These are phyloP conservation scores for Lichenothelia convexa DNA, from an alignment of 495 filamentous ascomycete species.

Conservation along the genomic window DNA sequence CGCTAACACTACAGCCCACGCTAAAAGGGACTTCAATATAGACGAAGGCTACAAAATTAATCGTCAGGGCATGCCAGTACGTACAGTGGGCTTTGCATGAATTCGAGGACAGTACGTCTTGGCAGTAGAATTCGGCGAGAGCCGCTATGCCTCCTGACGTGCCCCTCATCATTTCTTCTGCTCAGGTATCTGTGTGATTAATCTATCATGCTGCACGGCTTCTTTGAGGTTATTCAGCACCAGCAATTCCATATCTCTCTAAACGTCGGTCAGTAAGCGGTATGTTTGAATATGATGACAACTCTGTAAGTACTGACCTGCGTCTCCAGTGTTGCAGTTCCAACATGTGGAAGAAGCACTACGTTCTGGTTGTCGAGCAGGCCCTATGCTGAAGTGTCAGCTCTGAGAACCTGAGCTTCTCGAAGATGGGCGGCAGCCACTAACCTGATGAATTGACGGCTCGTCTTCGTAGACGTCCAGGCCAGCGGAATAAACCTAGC, in stretches of 20 bases:
- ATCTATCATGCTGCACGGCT: slow-evolving; percentile 11
- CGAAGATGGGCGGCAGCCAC: too few species aligned
- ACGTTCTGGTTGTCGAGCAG: slow-evolving; percentile 16
- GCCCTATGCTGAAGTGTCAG: too few species aligned
- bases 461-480: slow-evolving; percentile 25
- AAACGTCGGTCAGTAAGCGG: background rate
- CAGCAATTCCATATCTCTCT: slow-evolving; percentile 20
- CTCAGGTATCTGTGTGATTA: slow-evolving; percentile 20
- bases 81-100: too few species aligned
- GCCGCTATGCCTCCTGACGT: too few species aligned
- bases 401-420: slow-evolving; percentile 41
- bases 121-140: too few species aligned
- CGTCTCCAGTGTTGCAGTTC: slow-evolving; percentile 20
- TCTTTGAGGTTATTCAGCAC: slow-evolving; percentile 19
- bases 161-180: background rate
- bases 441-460: slow-evolving; percentile 10
- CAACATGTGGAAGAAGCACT: slow-evolving; percentile 21
- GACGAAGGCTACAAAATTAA: too few species aligned
- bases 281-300: too few species aligned
- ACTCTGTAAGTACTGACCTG: slow-evolving; percentile 10
- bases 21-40: too few species aligned
- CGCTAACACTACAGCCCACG: too few species aligned
- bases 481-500: slow-evolving; percentile 19
- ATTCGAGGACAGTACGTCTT: too few species aligned
- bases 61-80: too few species aligned